Percentiles rank a stretch among this genome's conserved stretches.
phyloP scores from a whole-genome alignment of 768 basidiomycete genomes.

The Termitomyces sp. region DNA sequence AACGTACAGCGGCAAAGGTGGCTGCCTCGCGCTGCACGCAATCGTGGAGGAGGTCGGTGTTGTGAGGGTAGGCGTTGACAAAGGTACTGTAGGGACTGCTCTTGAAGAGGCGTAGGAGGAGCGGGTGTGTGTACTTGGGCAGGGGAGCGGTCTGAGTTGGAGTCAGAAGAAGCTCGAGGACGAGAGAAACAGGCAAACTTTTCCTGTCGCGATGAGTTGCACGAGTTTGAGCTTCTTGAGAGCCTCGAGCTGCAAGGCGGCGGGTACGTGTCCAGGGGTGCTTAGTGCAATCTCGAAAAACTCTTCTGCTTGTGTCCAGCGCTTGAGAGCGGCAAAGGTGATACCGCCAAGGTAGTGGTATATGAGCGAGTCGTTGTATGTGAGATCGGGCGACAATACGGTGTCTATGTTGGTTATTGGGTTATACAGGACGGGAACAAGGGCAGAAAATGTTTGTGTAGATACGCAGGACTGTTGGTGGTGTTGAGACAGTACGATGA shows the following conservation, averaged over 20 bases:
- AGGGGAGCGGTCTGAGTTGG: conserved; percentile 35
- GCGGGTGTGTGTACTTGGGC: conserved; percentile 70
- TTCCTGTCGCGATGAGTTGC: conserved; percentile 73
- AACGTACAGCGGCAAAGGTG: conserved; percentile 47
- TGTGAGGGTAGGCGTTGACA: conserved; percentile 61
- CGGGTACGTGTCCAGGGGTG: conserved; percentile 50
- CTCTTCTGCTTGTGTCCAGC: conserved; percentile 67
- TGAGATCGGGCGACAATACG: conserved; percentile 52
- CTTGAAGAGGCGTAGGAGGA: conserved; percentile 59
- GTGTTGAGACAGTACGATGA: background rate
- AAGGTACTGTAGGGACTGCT: conserved; percentile 60
- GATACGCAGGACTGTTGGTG: conserved; percentile 50
- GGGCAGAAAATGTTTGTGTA: conserved; percentile 46
- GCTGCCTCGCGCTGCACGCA: conserved; percentile 52
- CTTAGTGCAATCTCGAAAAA: conserved; percentile 77
- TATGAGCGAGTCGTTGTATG: conserved; percentile 74
- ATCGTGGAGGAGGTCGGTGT: conserved; percentile 36
- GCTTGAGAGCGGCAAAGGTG: conserved; percentile 57
- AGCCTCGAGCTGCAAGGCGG: conserved; percentile 79
- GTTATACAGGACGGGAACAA: conserved; percentile 55
- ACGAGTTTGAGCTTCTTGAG: conserved; percentile 79
- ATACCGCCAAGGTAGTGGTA: conserved; percentile 84
- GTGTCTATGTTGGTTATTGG: conserved; percentile 64
- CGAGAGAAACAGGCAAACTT: conserved; percentile 35
- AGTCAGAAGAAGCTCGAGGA: background rate